phyloP scores from a whole-genome alignment of 495 filamentous ascomycete species.

The Xylaria grammica region DNA sequence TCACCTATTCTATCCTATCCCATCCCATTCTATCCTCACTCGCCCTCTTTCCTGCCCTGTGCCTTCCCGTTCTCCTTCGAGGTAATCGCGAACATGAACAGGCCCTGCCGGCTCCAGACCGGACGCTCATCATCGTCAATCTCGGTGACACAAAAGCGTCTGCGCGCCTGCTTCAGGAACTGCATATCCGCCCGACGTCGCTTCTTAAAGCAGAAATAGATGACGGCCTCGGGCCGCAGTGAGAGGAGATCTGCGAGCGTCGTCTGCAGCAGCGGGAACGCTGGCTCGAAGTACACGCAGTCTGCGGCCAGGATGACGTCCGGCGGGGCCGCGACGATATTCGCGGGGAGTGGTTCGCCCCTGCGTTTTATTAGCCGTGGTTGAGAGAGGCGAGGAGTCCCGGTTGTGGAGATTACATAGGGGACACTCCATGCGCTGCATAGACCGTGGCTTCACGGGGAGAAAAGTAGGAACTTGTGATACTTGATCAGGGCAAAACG shows the following conservation, averaged over 20 bases:
- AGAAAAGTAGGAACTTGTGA: no score
- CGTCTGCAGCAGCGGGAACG: conserved; percentile 82
- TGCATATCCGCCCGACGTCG: conserved; percentile 76
- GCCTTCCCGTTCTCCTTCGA: conserved; percentile 11
- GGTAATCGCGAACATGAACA: conserved; percentile 67
- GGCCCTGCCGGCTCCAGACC: conserved; percentile 63
- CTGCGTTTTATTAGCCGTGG: conserved; percentile 43
- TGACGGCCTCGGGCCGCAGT: conserved; percentile 60
- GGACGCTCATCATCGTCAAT: conserved; percentile 68
- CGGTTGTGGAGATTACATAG: no score
- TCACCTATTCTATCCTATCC: neutral
- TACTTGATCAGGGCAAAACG: no score
- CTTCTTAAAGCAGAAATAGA: conserved; percentile 96
- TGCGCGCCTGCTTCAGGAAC: conserved; percentile 71
- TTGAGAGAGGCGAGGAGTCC: no score
- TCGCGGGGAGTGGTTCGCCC: conserved; percentile 59
- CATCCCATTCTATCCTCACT: neutral
- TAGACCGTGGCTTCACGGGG: no score
- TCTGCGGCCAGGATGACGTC: conserved; percentile 90
- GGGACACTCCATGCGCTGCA: no score
- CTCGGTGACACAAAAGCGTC: conserved; percentile 66
- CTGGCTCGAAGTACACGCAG: conserved; percentile 96
- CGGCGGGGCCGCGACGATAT: conserved; percentile 57
- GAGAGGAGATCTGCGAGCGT: conserved; percentile 71
- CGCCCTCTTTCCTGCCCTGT: neutral